Base-by-base conservation (phyloP, 192 early-diverging fungal species). In the Coemansia sp. region DNA sequence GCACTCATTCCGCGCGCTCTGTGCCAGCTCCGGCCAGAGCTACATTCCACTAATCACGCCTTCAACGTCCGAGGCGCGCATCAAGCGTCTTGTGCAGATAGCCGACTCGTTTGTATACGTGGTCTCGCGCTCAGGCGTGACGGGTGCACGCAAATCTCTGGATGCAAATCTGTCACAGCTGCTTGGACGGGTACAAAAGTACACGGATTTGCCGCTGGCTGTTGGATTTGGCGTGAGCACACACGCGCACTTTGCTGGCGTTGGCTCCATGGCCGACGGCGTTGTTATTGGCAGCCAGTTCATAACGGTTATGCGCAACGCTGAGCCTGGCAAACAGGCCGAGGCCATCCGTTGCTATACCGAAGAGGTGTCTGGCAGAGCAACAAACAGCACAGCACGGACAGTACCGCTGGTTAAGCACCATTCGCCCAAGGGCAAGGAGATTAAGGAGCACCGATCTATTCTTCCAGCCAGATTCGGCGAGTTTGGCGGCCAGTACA, bases 141-240 rank as follows among this genome's bases (percentile, higher is more conserved):
- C 98, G 18, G 98, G 98, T 39, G 92, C 91, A 2, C 85, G 87
- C 18, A 72, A 71, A 48, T 67, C 82, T 6, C 88, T 98, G 32
- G 88, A 87, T 55, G 47, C 73, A 16, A 90, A 90, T 36, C 86
- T 98, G 39, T 87, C 90, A 13, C 67, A 84, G 3, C 78, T 97
- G 60, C 72, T 99, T n/a, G 71, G 72, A 1, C 88, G 91, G 32
- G 90, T 99, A 71, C 88, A 90, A 41, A 86, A 90, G 62, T 79
- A 93, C 75, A 98, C 95, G 6, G 63, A 85, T 19, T 49, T 93
- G 18, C 93, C 95, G 6, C 84, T 99, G 37, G 98, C 96, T 12
- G 98, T 99, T 36, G 98, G 98, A 47, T 99, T 99, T 81, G 96
- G 98, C 72, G 95, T 99, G 18, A 86, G 90, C 48, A 97, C 86